Evolutionary conservation across 1,139 yeast genomes (phyloP), one percentile per base, ranked within the genome.

Genomic region (Ogataea hybrid): DNA sequence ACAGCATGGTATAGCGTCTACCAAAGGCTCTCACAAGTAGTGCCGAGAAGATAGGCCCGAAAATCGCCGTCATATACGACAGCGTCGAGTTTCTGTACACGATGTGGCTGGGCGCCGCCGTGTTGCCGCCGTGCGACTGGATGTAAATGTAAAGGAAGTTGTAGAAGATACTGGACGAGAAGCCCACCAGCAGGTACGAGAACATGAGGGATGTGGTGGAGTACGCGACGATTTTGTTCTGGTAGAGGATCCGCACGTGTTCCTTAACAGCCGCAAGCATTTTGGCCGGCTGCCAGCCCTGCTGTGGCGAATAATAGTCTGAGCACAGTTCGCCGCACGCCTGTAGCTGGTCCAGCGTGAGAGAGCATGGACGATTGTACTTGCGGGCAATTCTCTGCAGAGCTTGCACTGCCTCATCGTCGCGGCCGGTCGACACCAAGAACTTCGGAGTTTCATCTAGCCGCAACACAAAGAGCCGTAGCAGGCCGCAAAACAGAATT

Each of bases 401-500:
- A 56, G 27, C 20, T 18, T 18, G 20, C 20, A 18, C 20, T 6
- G 20, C 20, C 20, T 18, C 20, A 7, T 18, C 20, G 20, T 18
- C 20, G 20, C 20, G 20, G 20, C 20, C 20, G 20, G 20, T 18
- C 20, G 20, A 18, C 20, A 79, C 67, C 45, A 76, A 65, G 54
- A 69, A 78, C 51, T 79, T 79, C 29, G 84, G 84, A 35, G 83
- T 73, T 57, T 79, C 84, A 34, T 71, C 66, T 51, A 79, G 59
- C 44, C 30, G 20, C 20, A 18, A 8, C 20, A 18, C 20, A 18
- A 18, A 18, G 3, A 18, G 20, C 20, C 20, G 20, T 18, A 18
- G 20, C 20, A 18, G 20, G 20, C 20, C 20, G 30, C 30, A 28
- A 14, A 28, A 28, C 17, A 28, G 14, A 28, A 28, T 28, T 42